Conservation (phyloP, 768 basidiomycete species). For the Rubroboletus satanas region DNA sequence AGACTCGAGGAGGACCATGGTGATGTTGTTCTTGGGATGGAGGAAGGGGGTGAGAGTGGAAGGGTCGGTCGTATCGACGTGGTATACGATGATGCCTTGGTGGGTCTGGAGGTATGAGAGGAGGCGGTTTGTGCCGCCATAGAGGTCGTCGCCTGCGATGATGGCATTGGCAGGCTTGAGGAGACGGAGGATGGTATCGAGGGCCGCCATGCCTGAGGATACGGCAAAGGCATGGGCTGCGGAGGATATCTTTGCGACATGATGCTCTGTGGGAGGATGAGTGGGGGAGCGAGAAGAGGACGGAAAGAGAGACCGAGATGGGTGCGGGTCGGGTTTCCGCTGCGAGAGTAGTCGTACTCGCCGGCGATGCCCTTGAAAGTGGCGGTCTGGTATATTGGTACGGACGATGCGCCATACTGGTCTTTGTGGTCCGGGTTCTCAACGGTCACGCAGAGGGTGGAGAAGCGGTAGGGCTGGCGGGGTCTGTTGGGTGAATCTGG, state of each 20-base stretch:
- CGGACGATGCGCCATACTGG: conserved; percentile 90
- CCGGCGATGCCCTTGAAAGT: conserved; percentile 95
- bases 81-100: conserved; percentile 84
- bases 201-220: conserved; percentile 96
- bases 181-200: conserved; percentile 90
- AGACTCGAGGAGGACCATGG: conserved; percentile 95
- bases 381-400: conserved; percentile 97
- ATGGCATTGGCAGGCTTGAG: conserved; percentile 95
- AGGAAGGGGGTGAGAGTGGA: conserved; percentile 58
- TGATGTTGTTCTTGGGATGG: conserved; percentile 61
- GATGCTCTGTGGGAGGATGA: conserved; percentile 65
- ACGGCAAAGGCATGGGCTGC: conserved; percentile 88
- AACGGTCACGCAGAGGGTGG: conserved; percentile 88
- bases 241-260: conserved; percentile 94
- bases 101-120: conserved; percentile 85
- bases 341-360: conserved; percentile 90
- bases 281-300: not conserved
- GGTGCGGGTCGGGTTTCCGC: conserved; percentile 94
- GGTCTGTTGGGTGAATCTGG: conserved; percentile 68
- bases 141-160: conserved; percentile 94
- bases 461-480: conserved; percentile 79
- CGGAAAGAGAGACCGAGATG: conserved; percentile 70
- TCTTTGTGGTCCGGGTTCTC: conserved; percentile 91
- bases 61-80: conserved; percentile 88
- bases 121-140: conserved; percentile 96